phyloP scores from a whole-genome alignment of 257 asterid genomes.

The Nicotiana tomentosiformis region DNA sequence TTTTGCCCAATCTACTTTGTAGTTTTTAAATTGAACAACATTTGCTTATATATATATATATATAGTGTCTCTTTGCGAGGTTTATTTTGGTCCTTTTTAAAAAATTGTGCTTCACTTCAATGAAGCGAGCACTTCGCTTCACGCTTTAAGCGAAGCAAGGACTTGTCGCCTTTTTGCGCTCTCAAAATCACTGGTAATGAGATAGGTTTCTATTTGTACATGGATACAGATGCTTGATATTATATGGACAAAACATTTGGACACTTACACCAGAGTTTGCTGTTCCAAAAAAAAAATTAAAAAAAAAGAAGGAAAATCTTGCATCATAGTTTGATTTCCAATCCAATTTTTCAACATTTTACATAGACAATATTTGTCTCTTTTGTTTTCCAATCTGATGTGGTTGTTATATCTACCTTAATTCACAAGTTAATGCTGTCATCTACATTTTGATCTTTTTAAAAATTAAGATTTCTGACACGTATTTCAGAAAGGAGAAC shows the following conservation, averaged over 20 bases:
- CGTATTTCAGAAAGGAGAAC: background rate
- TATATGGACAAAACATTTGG: background rate
- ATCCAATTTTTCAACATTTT: background rate
- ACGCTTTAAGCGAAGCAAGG: no score
- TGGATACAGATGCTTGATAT: background rate
- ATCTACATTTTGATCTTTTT: background rate
- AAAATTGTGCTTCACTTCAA: no score
- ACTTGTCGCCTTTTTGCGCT: no score
- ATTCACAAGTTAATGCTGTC: background rate
- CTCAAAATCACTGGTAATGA: background rate
- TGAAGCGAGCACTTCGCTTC: no score
- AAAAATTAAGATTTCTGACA: constrained; percentile 1
- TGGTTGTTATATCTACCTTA: background rate
- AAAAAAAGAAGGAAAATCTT: background rate
- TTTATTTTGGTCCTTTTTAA: no score
- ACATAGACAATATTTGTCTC: background rate
- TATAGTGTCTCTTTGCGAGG: no score
- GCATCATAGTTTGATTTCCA: background rate
- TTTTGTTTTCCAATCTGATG: background rate
- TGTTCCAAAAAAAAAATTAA: background rate
- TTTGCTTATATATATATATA: no score
- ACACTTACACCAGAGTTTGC: background rate
- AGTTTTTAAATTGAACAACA: no score
- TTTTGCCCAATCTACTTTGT: no score
- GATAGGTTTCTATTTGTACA: background rate